These are phyloP conservation scores for Oryza nivara DNA, from an alignment of 176 grass and related monocot genomes.

Conservation along the genomic window DNA sequence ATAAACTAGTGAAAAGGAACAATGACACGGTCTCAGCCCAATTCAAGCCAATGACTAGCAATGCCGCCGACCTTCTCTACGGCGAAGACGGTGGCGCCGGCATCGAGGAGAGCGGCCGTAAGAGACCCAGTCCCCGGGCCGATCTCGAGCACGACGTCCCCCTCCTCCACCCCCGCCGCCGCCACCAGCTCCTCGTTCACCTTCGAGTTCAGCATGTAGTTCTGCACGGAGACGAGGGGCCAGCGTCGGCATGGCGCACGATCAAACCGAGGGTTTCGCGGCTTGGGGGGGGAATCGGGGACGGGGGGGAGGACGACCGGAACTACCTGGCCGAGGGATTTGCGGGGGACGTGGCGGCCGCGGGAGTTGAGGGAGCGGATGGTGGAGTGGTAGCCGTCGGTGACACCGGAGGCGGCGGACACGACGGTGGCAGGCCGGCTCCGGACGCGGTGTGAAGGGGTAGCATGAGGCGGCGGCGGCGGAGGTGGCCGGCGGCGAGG, in stretches of 20 bases:
- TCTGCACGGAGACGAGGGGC: constrained; percentile 35
- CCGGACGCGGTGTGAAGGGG: not conserved
- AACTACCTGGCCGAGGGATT: constrained; percentile 86
- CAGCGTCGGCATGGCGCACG: not conserved
- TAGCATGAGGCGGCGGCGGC: not conserved
- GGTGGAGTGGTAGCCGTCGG: constrained; percentile 79
- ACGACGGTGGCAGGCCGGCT: not conserved
- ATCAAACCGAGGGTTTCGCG: too few relatives aligned
- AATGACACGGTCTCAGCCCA: not conserved
- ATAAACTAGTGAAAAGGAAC: not conserved
- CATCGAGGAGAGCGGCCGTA: constrained; percentile 67
- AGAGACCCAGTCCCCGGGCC: constrained; percentile 88
- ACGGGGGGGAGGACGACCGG: not conserved
- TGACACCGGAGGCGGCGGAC: not conserved
- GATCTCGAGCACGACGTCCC: constrained; percentile 90
- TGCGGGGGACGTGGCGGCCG: constrained; percentile 73
- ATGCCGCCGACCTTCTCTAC: constrained; percentile 66
- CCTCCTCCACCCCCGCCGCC: constrained; percentile 65
- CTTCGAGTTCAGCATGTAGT: constrained; percentile 86
- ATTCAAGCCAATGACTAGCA: not conserved
- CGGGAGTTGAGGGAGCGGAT: constrained; percentile 80
- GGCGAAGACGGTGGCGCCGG: constrained; percentile 74
- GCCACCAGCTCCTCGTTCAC: constrained; percentile 71
- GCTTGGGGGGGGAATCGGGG: not conserved
- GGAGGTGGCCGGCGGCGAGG: constrained; percentile 33